phyloP scores from a whole-genome alignment of 805 yeast genomes.

The Lipomyces sp. region DNA sequence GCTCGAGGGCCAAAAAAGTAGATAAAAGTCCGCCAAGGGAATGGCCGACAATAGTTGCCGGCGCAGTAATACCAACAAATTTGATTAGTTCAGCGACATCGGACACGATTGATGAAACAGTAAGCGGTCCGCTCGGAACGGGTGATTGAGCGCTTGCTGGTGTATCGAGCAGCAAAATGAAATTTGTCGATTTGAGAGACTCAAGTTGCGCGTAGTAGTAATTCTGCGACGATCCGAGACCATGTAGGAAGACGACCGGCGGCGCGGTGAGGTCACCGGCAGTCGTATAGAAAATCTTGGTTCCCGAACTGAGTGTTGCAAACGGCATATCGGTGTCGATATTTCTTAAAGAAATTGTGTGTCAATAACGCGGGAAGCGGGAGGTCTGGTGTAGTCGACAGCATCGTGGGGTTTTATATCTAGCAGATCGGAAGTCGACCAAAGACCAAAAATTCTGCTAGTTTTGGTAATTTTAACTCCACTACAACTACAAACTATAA shows the following conservation, averaged over 20 bases:
- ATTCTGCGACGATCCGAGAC: slow-evolving; percentile 13
- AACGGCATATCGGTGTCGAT: no score
- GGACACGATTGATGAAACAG: neutral
- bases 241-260: slow-evolving; percentile 6
- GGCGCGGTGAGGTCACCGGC: slow-evolving; percentile 2
- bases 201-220: slow-evolving; percentile 11
- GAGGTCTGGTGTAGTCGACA: no score
- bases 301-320: no score
- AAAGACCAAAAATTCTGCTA: no score
- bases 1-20: neutral
- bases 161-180: slow-evolving; percentile 4
- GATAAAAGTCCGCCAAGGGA: slow-evolving; percentile 10
- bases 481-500: no score
- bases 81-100: slow-evolving; percentile 1
- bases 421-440: no score
- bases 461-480: no score
- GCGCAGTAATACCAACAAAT: neutral
- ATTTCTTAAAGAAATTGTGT: no score
- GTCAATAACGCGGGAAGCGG: no score
- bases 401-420: no score
- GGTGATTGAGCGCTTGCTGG: slow-evolving; percentile 12
- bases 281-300: slow-evolving; percentile 3
- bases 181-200: neutral
- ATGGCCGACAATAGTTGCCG: slow-evolving; percentile 10
- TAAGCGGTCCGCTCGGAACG: neutral